A percentile compares a stretch with the other conserved stretches of the same genome.
These are phyloP conservation scores for Cyberlindnera mycetangii DNA, from an alignment of 805 yeast species.

Conservation along the genomic window DNA sequence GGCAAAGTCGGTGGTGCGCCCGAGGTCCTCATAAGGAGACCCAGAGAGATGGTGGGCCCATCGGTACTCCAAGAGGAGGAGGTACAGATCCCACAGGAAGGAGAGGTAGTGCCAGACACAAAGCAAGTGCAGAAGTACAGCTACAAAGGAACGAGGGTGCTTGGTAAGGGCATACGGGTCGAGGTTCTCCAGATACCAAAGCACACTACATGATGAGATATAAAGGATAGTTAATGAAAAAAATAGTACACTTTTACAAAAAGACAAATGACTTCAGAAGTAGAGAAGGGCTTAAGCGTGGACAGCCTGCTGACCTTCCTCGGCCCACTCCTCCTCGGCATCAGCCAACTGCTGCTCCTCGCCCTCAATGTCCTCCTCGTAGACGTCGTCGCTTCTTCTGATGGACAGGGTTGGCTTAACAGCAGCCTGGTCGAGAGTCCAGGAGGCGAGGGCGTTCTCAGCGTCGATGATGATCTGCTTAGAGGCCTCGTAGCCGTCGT, in stretches of 20 bases:
- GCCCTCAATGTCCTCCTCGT: conserved; percentile 44
- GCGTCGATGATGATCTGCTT: conserved; percentile 85
- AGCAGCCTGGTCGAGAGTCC: conserved; percentile 83
- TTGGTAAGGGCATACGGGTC: conserved; percentile 20
- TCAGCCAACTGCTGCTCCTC: conserved; percentile 49
- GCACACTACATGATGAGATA: conserved; percentile 1
- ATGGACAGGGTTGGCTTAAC: conserved; percentile 79
- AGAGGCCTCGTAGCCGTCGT: conserved; percentile 86
- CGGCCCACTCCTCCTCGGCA: conserved; percentile 54
- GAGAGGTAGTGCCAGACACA: conserved; percentile 10
- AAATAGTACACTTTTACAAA: conserved; percentile 6
- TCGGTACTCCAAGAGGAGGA: conserved; percentile 15
- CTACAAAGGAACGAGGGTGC: conserved; percentile 15
- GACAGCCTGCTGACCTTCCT: conserved; percentile 31
- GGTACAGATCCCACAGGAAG: conserved; percentile 21
- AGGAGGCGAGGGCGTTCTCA: conserved; percentile 75
- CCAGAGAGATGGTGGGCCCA: conserved; percentile 7
- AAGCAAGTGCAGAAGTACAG: conserved; percentile 21
- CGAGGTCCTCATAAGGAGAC: conserved; percentile 16
- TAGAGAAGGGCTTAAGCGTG: conserved; percentile 17
- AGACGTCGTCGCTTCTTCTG: conserved; percentile 53
- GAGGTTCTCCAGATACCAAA: conserved; percentile 22
- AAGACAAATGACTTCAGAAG: background rate
- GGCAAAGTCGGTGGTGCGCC: conserved; percentile 6
- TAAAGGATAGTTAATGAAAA: background rate